Conservation (phyloP, 306 rosid species). For the Acmispon strigosus region DNA sequence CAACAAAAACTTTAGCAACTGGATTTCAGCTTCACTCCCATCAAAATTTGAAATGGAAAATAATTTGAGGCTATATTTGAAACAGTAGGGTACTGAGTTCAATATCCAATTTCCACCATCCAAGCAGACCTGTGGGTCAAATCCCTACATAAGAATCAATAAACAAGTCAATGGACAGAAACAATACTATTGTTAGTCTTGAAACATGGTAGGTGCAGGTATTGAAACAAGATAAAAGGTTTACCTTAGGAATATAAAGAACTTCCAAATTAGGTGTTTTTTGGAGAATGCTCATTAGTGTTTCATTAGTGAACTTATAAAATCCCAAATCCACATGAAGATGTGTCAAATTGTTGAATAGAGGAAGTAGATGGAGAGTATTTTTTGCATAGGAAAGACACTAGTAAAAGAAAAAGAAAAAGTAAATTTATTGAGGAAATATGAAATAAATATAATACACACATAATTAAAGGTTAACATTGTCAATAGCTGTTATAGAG, state of each 20-base stretch:
- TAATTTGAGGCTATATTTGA: neutral
- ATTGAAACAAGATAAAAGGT: neutral
- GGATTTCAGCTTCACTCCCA: conserved; percentile 6
- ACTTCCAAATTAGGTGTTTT: conserved; percentile 12
- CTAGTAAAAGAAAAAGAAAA: neutral
- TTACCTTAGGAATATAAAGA: conserved; percentile 12
- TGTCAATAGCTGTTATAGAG: neutral
- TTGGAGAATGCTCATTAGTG: conserved; percentile 15
- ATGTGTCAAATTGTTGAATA: conserved; percentile 13
- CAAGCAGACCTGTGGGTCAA: neutral
- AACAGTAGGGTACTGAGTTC: conserved; percentile 6
- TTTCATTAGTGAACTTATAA: neutral
- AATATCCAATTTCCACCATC: neutral
- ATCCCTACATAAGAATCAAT: conserved; percentile 6
- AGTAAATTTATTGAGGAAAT: neutral
- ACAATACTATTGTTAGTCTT: neutral
- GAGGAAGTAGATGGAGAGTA: neutral
- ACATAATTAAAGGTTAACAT: neutral
- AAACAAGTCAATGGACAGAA: neutral
- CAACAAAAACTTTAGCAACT: conserved; percentile 1
- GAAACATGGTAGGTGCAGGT: neutral
- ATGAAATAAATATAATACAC: neutral
- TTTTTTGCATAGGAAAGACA: neutral
- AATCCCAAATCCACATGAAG: neutral
- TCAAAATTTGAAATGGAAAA: conserved; percentile 12